phyloP scores from a whole-genome alignment of 164 flowering plant genomes.

The Dillenia suffruticosa region DNA sequence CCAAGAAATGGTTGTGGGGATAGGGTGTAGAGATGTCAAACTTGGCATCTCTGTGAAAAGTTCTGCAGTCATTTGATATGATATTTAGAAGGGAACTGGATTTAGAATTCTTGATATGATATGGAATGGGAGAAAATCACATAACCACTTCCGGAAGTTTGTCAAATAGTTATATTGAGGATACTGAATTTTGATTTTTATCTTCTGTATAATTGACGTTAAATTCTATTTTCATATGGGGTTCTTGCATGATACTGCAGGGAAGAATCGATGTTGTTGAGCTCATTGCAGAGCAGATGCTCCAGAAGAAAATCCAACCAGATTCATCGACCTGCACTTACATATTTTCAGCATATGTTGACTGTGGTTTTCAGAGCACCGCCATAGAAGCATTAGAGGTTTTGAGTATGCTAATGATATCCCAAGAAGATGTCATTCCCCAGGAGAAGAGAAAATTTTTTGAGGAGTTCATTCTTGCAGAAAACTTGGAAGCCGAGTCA shows the following conservation, averaged over 20 bases:
- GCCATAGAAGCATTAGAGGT: constrained; percentile 90
- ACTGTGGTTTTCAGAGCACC: constrained; percentile 35
- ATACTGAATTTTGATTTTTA: too few relatives aligned
- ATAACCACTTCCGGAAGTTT: too few relatives aligned
- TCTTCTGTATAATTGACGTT: too few relatives aligned
- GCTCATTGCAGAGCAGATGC: constrained; percentile 63
- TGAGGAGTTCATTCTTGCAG: constrained; percentile 46
- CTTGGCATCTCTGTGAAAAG: too few relatives aligned
- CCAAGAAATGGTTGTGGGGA: too few relatives aligned
- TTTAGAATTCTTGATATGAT: too few relatives aligned
- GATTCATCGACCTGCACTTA: constrained; percentile 66
- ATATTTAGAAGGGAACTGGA: too few relatives aligned
- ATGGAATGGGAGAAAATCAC: too few relatives aligned
- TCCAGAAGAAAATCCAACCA: constrained; percentile 56
- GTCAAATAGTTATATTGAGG: too few relatives aligned
- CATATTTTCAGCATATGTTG: constrained; percentile 63
- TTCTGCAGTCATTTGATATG: too few relatives aligned
- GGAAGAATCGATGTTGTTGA: constrained; percentile 72
- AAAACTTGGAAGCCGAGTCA: constrained; percentile 50
- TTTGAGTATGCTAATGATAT: constrained; percentile 74
- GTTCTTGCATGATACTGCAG: constrained; percentile 29
- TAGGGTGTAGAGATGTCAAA: too few relatives aligned
- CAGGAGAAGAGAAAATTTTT: constrained; percentile 28
- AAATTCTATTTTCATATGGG: too few relatives aligned
- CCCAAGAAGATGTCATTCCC: constrained; percentile 31